phyloP scores from a whole-genome alignment of 495 filamentous ascomycete species.

The Ramalina peruviana region DNA sequence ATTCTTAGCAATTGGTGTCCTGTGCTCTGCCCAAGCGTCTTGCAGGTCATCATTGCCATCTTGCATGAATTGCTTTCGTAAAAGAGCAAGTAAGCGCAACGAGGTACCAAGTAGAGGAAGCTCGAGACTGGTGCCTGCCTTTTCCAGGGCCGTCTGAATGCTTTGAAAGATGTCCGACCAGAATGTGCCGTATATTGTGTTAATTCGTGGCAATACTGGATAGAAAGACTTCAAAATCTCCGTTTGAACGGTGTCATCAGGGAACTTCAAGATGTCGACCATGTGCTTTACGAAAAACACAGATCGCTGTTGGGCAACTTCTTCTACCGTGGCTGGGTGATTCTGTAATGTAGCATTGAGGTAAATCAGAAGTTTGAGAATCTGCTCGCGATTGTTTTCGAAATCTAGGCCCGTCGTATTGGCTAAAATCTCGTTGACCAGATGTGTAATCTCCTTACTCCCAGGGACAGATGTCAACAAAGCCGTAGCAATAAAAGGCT shows the following conservation, averaged over 20 bases:
- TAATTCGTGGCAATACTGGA: slow-evolving; percentile 53
- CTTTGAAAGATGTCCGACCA: slow-evolving; percentile 58
- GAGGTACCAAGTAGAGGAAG: slow-evolving; percentile 54
- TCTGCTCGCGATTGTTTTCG: slow-evolving; percentile 29
- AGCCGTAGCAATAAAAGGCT: slow-evolving; percentile 34
- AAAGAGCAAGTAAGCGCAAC: slow-evolving; percentile 50
- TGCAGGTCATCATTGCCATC: slow-evolving; percentile 76
- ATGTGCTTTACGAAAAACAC: slow-evolving; percentile 75
- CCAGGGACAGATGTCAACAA: slow-evolving; percentile 26
- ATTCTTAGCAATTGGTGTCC: slow-evolving; percentile 32
- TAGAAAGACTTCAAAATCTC: slow-evolving; percentile 49
- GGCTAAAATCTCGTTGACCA: slow-evolving; percentile 46
- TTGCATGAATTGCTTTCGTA: slow-evolving; percentile 37
- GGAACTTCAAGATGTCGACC: slow-evolving; percentile 43
- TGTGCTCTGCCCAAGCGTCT: slow-evolving; percentile 50
- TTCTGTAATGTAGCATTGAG: slow-evolving; percentile 43
- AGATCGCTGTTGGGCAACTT: slow-evolving; percentile 61
- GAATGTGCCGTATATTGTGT: slow-evolving; percentile 68
- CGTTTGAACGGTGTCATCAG: slow-evolving; percentile 19
- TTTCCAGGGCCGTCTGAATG: slow-evolving; percentile 38
- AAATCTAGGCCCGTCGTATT: slow-evolving; percentile 41
- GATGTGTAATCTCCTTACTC: slow-evolving; percentile 14
- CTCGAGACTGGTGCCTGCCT: slow-evolving; percentile 31
- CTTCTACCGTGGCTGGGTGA: slow-evolving; percentile 33
- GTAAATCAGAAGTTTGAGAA: slow-evolving; percentile 26